phyloP scores from a whole-genome alignment of 768 basidiomycete species.

The Serendipita sp. region DNA sequence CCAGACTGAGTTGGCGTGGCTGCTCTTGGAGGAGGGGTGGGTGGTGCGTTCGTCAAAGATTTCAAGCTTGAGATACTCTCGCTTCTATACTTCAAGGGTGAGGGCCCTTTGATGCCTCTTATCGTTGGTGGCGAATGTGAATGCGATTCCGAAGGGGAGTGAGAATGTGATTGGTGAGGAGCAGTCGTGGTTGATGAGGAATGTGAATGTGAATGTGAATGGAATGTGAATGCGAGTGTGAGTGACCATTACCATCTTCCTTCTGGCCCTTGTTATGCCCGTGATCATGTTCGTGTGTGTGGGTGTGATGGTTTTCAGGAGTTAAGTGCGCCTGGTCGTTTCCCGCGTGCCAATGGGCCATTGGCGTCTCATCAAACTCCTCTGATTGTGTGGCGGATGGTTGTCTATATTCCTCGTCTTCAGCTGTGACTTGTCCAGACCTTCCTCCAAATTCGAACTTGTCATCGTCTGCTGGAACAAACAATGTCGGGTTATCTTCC shows the following conservation, averaged over 20 bases:
- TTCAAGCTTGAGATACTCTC: conserved; percentile 4
- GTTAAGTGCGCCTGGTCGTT: conserved; percentile 17
- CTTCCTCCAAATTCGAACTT: background rate
- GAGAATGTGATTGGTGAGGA: too few species aligned
- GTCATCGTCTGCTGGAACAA: conserved; percentile 41
- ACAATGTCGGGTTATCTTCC: conserved; percentile 22
- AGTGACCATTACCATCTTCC: conserved; percentile 8
- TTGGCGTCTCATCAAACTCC: background rate
- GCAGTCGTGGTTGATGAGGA: too few species aligned
- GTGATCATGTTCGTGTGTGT: conserved; percentile 9
- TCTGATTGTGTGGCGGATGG: background rate
- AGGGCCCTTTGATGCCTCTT: background rate
- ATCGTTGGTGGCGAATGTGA: background rate
- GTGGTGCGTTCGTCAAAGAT: background rate
- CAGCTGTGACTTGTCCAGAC: background rate
- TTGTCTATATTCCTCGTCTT: background rate
- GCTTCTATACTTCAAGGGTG: background rate
- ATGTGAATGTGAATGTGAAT: background rate
- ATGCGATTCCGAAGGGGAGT: background rate
- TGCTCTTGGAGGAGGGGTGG: background rate
- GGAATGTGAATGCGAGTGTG: background rate
- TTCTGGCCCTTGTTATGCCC: conserved; percentile 9
- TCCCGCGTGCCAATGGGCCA: conserved; percentile 21
- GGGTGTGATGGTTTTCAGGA: conserved; percentile 17
- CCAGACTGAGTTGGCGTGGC: background rate